Evolutionary conservation across 2,329 filamentous ascomycete species (phyloP).

Genomic region (Trematosphaeria pertusa): DNA sequence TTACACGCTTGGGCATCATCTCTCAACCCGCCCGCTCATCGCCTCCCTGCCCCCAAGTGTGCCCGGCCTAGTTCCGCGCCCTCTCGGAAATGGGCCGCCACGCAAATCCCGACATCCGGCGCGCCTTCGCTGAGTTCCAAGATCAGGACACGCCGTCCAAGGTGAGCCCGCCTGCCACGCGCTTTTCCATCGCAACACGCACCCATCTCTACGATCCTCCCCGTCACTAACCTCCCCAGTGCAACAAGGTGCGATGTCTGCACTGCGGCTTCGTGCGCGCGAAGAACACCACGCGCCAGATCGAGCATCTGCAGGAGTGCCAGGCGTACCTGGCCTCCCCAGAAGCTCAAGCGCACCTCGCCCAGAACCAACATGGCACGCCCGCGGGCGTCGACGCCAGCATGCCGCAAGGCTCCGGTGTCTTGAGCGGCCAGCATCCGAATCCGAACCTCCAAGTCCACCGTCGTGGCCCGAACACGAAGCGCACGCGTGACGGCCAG

Average conservation of each 20-base stretch:
- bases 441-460: slow-evolving; percentile 58
- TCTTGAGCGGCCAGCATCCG: slow-evolving; percentile 55
- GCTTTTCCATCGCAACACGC: neutral
- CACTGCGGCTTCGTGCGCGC: slow-evolving; percentile 59
- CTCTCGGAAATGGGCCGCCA: slow-evolving; percentile 38
- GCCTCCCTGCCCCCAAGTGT: no score
- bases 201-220: neutral
- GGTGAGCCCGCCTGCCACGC: slow-evolving; percentile 22
- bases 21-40: no score
- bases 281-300: slow-evolving; percentile 60
- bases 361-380: slow-evolving; percentile 24
- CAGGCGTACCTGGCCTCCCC: slow-evolving; percentile 53
- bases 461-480: slow-evolving; percentile 51
- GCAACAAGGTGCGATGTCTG: slow-evolving; percentile 57
- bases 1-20: no score
- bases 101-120: slow-evolving; percentile 52
- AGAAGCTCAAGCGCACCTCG: slow-evolving; percentile 50
- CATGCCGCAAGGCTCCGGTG: slow-evolving; percentile 33
- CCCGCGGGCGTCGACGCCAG: slow-evolving; percentile 21
- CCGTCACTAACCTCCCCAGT: slow-evolving; percentile 35
- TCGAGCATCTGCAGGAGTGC: slow-evolving; percentile 58
- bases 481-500: slow-evolving; percentile 47
- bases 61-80: no score
- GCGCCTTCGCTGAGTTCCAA: slow-evolving; percentile 50
- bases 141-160: slow-evolving; percentile 52